Evolutionary conservation across 2,329 filamentous ascomycete genomes (phyloP).

Genomic region (Colletotrichum chrysophilum): DNA sequence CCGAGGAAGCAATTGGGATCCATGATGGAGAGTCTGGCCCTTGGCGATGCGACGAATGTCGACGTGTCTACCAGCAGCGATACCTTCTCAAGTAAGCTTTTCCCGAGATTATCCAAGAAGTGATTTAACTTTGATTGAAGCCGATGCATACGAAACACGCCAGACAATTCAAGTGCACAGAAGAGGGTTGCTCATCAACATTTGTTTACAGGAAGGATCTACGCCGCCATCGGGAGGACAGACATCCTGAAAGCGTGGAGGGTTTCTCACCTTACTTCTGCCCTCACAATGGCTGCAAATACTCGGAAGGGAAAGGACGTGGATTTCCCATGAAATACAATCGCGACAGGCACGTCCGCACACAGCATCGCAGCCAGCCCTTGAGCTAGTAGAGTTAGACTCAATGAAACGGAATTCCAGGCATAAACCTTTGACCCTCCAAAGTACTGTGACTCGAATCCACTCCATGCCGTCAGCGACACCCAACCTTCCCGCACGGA

Average conservation of each 20-base stretch:
- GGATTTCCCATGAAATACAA: not conserved
- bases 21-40: not conserved
- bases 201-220: slow-evolving; percentile 14
- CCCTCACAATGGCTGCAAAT: not conserved
- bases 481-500: not conserved
- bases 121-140: not conserved
- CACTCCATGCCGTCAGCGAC: not conserved
- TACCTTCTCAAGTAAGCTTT: not conserved
- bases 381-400: not conserved
- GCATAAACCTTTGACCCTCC: not conserved
- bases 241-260: not conserved
- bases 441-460: not conserved
- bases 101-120: not conserved
- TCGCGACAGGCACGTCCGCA: not conserved
- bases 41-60: not conserved
- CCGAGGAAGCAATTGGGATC: not conserved
- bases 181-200: not conserved
- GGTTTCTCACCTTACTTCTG: not conserved
- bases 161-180: slow-evolving; percentile 1
- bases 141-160: not conserved
- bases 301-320: not conserved
- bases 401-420: not conserved
- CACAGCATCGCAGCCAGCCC: not conserved
- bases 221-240: not conserved
- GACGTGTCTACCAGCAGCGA: not conserved